Evolutionary conservation across 2,329 filamentous ascomycete genomes (phyloP), one percentile per base, ranked within the genome.

Genomic region (Pseudogymnoascus destructans): DNA sequence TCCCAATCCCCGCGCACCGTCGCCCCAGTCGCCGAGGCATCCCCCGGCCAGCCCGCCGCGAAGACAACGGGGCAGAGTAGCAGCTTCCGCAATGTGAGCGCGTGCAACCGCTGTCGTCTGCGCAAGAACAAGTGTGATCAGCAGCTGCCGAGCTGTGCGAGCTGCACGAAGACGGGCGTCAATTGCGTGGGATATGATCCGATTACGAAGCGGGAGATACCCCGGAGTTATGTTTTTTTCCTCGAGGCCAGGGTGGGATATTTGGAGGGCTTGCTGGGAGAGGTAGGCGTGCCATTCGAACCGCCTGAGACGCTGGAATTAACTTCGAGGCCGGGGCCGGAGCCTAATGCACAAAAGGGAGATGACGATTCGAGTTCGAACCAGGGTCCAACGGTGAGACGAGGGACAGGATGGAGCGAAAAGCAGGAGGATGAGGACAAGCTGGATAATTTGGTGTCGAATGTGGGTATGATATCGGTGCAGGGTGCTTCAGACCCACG

Each of bases 121-220:
- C 82, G 92, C 67, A 97, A 97, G 77, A 97, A 96, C 70, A 80
- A 90, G 57, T 97, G 92, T 73, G 92, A 97, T 72, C 92, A 96
- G 77, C 85, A 86, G 63, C 78, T 97, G 61, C 92, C 92, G 7
- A 89, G 87, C 66, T 97, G 92, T 71, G 85, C 87, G 40, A 89
- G 88, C 65, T 97, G 92, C 73, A 89, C 91, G 70, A 96, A 96
- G 74, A 91, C 88, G n/a, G 80, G 81, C 60, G 88, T 95, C 49
- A 85, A 87, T 64, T 97, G 93, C 70, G 89, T 96, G 56, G 92
- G 92, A 62, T 96, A 95, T 71, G 92, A 97, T 70, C 91, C 92
- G 32, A 95, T 96, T 68, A 95, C 89, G 21, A 96, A 96, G 77
- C 85, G 88, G 68, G 90, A 96, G 73, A 95, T 97, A 60, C 92